Percentiles rank a stretch among this genome's conserved stretches.
phyloP scores from a whole-genome alignment of 1,139 yeast species.

The Suhomyces wounanorum region DNA sequence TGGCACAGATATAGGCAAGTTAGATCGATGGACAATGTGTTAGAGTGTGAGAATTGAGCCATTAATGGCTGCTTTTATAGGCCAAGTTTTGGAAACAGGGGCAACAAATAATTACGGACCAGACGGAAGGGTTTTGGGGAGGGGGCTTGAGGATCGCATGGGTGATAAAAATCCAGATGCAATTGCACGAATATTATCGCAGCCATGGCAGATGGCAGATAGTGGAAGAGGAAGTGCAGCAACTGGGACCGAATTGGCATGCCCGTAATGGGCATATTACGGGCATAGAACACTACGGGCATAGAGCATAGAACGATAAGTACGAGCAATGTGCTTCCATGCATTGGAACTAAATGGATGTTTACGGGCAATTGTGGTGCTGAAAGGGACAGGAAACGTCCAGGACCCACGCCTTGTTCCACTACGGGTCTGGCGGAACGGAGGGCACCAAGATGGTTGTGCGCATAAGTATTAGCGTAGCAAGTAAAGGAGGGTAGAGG shows the following conservation, averaged over 20 bases:
- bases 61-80: neutral
- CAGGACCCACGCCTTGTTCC: neutral
- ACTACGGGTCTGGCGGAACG: neutral
- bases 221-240: neutral
- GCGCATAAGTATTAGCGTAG: too few relatives aligned
- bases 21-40: neutral
- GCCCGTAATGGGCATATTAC: neutral
- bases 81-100: neutral
- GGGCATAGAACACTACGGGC: too few relatives aligned
- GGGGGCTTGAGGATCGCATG: neutral
- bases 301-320: too few relatives aligned
- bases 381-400: too few relatives aligned
- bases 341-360: neutral
- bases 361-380: too few relatives aligned
- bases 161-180: neutral
- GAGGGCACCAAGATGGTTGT: neutral
- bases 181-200: neutral
- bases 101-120: neutral
- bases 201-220: neutral
- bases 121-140: neutral
- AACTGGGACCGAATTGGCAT: neutral
- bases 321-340: neutral
- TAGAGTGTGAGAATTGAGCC: neutral
- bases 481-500: too few relatives aligned
- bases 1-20: neutral